Evolutionary conservation across 179 eudicot genomes (phyloP).

Genomic region (Gypsophila paniculata): DNA sequence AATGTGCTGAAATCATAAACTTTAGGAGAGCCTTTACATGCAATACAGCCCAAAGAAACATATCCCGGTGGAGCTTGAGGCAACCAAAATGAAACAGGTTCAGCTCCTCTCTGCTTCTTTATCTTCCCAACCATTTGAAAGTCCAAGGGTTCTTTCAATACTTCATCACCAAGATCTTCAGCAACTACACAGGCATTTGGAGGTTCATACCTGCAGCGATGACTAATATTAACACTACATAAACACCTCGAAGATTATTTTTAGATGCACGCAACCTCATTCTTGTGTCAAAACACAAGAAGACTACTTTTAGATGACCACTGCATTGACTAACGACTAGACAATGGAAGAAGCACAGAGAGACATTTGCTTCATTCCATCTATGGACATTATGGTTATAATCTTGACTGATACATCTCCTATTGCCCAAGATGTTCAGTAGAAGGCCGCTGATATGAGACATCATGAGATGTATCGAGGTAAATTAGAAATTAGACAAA

Average conservation of each 20-base stretch:
- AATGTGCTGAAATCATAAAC: conserved; percentile 57
- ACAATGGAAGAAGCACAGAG: neutral
- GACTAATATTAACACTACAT: neutral
- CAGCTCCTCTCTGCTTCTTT: conserved; percentile 67
- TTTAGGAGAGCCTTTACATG: conserved; percentile 79
- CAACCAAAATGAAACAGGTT: conserved; percentile 75
- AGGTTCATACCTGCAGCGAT: conserved; percentile 69
- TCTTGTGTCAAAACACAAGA: neutral
- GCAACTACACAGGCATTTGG: conserved; percentile 76
- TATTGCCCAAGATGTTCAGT: too few relatives aligned
- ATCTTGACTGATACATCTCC: too few relatives aligned
- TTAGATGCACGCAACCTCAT: neutral
- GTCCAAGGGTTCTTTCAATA: conserved; percentile 55
- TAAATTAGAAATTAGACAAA: too few relatives aligned
- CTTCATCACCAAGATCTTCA: conserved; percentile 70
- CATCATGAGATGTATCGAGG: too few relatives aligned
- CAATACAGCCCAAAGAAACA: conserved; percentile 88
- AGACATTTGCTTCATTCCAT: neutral
- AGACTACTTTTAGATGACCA: neutral
- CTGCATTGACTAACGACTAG: neutral
- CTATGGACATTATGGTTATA: neutral
- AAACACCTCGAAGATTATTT: neutral
- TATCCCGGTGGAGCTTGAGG: conserved; percentile 99
- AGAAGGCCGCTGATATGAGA: too few relatives aligned
- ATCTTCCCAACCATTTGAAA: conserved; percentile 72